Evolutionary conservation across 192 early-diverging fungal species (phyloP), one percentile per base, ranked within the genome.

Genomic region (Mortierella antarctica): DNA sequence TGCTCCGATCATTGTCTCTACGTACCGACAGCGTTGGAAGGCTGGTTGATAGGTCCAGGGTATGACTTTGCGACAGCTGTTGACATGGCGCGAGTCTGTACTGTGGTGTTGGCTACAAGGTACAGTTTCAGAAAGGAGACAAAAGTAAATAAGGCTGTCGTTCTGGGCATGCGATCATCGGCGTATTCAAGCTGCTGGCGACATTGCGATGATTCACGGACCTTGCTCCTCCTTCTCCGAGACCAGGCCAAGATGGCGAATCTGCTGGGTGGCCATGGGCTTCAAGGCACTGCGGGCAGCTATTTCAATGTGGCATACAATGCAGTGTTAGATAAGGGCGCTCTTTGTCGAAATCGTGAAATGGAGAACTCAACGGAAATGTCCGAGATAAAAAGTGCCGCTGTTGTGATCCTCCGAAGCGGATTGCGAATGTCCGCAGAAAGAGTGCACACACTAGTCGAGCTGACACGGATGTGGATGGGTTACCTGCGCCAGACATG

Each of bases 161-260:
- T 14, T 10, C 55, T 20, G 1, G 21, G 6, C 10, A 21, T 2
- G 21, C 2, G 10, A 18, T 57, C 21, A 57, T 21, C 14, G 55
- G 20, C n/a, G 0, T 10, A 18, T 21, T 10, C 14, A 10, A 14
- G 13, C 14, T 57, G 20, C 17, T 14, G 20, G 10, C 21, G n/a
- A 14, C 9, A 10, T 57, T 59, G 20, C 21, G 31, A 31, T 31
- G 31, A 31, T 71, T 23, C 17, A 60, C 76, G 7, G 7, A 80
- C 77, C 77, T 68, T 80, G 69, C 61, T 80, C 77, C 48, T 80
- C 77, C 60, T 80, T 80, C 55, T 80, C 77, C 9, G 77, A 68
- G 23, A 80, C 55, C 70, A 80, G 72, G 18, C 77, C 65, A 61
- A 80, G 67, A 59, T 80, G 77, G 65, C 77, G 77, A 62, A 80